Evolutionary conservation across 805 yeast genomes (phyloP), one percentile per base, ranked within the genome.

Genomic region (Candida awuae): DNA sequence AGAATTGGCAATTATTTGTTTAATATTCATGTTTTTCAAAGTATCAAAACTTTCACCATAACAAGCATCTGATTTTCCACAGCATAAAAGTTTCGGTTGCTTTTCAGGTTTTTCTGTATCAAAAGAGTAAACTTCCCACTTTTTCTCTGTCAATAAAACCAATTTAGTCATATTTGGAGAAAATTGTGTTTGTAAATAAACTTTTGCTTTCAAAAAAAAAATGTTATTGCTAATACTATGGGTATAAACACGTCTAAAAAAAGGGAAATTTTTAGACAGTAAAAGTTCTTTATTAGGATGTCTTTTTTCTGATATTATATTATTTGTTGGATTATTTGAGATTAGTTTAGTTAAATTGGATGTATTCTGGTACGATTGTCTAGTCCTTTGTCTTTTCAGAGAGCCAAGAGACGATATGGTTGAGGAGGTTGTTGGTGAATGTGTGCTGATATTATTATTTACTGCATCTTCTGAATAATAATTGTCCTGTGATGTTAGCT

Each of bases 201-300:
- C 45, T 61, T 70, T 63, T 37, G 75, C 62, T 25, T 71, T 61
- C 35, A 71, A 55, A 23, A 75, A 61, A 39, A 74, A 63, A 35
- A 68, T 68, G 8, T 76, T 59, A 18, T 55, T 55, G 41, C 75
- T 79, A 0, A 80, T 73, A 20, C 66, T 61, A 51, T 69, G 70
- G 32, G 75, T 75, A 35, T 68, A 66, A 35, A 73, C 67, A 45
- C 73, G 79, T 43, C 95, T 68, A 54, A 81, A 84, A 39, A 77
- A 74, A 0, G 97, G 97, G 59, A 85, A 87, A 50, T 90, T 84
- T 50, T 78, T 81, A 6, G 80, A 77, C 56, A 79, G 85, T 38
- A 77, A 68, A 39, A 71, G 67, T 53, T 84, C 95, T 45, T 78
- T 76, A 34, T 53, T 53, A 22, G 29, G 17, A 21, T 17, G 23